Base-by-base conservation (phyloP, 805 yeast genomes). In the Metschnikowia chrysomelidarum region DNA sequence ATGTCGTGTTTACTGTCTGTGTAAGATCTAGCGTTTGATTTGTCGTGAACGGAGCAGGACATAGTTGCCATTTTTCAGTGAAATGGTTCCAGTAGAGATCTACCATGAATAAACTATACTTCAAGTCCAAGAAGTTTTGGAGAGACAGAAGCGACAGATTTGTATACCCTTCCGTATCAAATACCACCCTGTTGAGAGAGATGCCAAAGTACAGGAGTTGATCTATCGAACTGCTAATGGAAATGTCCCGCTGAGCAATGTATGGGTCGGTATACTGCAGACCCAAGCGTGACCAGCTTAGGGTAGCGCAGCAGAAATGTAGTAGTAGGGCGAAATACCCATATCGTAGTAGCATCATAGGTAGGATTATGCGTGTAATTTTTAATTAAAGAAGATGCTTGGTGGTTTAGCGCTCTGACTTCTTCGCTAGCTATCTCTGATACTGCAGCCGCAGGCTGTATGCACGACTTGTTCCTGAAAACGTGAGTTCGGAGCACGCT, bases 71-170 rank as follows among this genome's bases (percentile, higher is more conserved):
- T 27, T 38, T 44, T 8, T 43, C 30, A 3, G 66, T 57, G 26
- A 58, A 47, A 32, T 72, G 75, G 47, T 74, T 75, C 67, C 76
- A 73, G 53, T 78, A 80, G 18, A 80, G 36, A 49, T 82, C 85
- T 24, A 46, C 18, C 35, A 35, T 36, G 24, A 54, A 32, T 23
- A 40, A 27, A 14, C 36, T 17, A 2, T 61, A 34, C 18, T 43
- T 34, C 32, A 30, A 36, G n/a, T 37, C 27, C 25, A 59, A 28
- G 5, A 59, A 27, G 7, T 30, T 34, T 8, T 22, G 12, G 6
- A 46, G 13, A 16, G 19, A 13, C 19, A 16, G 20, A n/a, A 46
- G 30, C 4, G 49, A 36, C 19, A 24, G 23, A 15, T 33, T 27
- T 18, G 39, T 27, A 44, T 65, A 66, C 10, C 68, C 69, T 20